Conservation (phyloP, 768 basidiomycete species). For the Glaciozyma martinii region DNA sequence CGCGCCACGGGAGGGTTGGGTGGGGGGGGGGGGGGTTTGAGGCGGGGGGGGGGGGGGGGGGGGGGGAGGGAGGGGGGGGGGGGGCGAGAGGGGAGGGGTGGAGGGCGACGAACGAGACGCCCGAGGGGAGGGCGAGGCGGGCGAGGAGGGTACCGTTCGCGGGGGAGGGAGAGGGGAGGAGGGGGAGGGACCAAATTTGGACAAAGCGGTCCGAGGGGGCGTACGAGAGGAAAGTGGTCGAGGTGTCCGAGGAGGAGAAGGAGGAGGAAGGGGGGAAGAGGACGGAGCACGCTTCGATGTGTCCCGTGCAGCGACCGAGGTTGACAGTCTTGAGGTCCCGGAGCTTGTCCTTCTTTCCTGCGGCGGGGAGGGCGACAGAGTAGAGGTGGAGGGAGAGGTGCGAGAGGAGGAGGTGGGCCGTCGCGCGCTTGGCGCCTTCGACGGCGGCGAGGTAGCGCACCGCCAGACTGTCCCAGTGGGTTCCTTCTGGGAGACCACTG, state of each 20-base stretch:
- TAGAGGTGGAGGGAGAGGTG: conserved; percentile 25
- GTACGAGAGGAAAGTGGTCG: conserved; percentile 24
- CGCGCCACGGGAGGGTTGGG: too few relatives aligned
- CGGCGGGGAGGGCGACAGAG: conserved; percentile 11
- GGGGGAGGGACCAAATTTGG: conserved; percentile 21
- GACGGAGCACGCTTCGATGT: conserved; percentile 22
- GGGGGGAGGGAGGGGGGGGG: too few relatives aligned
- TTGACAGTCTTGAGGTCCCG: conserved; percentile 22
- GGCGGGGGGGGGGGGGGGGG: too few relatives aligned
- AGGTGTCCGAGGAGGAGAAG: neutral
- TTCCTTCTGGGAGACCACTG: neutral
- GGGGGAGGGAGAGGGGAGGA: conserved; percentile 3
- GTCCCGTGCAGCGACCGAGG: conserved; percentile 24
- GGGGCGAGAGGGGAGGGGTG: conserved; percentile 13
- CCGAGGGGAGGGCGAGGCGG: conserved; percentile 27
- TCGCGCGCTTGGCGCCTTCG: conserved; percentile 7
- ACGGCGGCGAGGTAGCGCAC: conserved; percentile 22
- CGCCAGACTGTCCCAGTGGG: conserved; percentile 24
- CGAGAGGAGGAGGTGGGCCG: conserved; percentile 24
- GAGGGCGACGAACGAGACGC: conserved; percentile 16
- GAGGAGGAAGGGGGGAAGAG: conserved; percentile 5
- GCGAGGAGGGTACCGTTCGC: conserved; percentile 24
- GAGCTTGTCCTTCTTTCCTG: conserved; percentile 29
- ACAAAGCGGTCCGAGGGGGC: conserved; percentile 29
- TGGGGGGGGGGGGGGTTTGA: too few relatives aligned